Evolutionary conservation across 805 yeast genomes (phyloP), one percentile per base, ranked within the genome.

Genomic region (Lipomyces spencermartinsiae): DNA sequence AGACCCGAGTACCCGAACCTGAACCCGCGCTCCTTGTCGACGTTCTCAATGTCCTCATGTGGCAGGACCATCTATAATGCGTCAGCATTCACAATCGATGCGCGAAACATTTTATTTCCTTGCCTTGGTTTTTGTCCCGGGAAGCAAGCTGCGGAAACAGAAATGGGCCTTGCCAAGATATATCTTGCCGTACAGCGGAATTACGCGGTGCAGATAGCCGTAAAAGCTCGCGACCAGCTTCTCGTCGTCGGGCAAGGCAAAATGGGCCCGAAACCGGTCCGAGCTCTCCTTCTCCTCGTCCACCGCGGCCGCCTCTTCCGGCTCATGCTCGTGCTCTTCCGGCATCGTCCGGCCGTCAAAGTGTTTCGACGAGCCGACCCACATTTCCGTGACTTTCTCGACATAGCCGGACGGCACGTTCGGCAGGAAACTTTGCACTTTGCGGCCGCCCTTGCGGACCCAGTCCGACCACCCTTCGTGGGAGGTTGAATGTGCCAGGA

Each of bases 121-220:
- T 31, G 66, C 66, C 66, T 86, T 86, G 0, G 97, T 90, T 49
- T 85, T 84, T 0, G 90, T 83, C 0, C 96, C 95, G 0, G 96
- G 96, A 2, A 92, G 74, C 49, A 92, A 80, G 49, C 97, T 89
- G 68, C 95, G 82, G 78, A 90, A 94, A 71, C 97, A 93, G n/a
- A 94, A 76, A 65, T 84, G 86, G 37, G 82, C 83, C 22, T 84
- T 80, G 0, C 97, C 91, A 12, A 94, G 73, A 76, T 92, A 92
- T 1, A 93, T 74, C 73, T 91, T 91, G 1, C 98, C 98, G 78
- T 91, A 93, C 0, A 88, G 80, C 0, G 97, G 97, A 22, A 92
- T 79, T 12, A 90, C 85, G 71, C 90, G 84, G 71, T 86, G 88
- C 19, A 92, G 75, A 78, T 91, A 88, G 1, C 89, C 83, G 74